Base-by-base conservation (phyloP, 1,284 basidiomycete species). In the Tranzscheliella williamsii region DNA sequence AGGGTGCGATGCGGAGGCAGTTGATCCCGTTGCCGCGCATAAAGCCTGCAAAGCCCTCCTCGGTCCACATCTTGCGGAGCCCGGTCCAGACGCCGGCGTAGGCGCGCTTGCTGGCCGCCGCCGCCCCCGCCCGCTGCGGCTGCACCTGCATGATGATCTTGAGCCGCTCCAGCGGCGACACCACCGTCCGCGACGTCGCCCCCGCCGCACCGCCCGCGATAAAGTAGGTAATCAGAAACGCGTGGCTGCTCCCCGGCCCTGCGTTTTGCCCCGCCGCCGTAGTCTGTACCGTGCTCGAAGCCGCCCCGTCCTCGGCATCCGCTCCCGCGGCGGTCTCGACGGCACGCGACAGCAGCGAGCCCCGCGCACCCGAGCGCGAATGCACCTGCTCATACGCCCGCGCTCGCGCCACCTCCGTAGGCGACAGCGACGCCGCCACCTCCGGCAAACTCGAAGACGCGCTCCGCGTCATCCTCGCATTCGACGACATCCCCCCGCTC, bases 21-120 rank as follows among this genome's bases (percentile, higher is more conserved):
- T 96, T 96, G 76, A 94, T 90, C 13, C 91, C 91, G 58, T 83
- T 83, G 9, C 82, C 83, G 40, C 91, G 84, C 91, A 95, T 93
- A 78, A 86, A 92, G 3, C 93, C 93, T 68, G 80, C 84, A 78
- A 92, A 88, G 2, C 92, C 93, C 79, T 96, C 93, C 75, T 94
- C 91, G 65, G 82, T 81, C 88, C 90, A 94, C 87, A 95, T 95
- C 42, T 71, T 72, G 31, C 46, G 38, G 0, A 77, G 58, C 4
- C 75, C 75, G 0, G 61, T 49, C 44, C 58, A 56, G n/a, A 77
- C 75, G 20, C 72, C 70, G 15, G 57, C 33, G 48, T 77, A 75
- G 12, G 75, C 55, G 27, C 71, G 42, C 31, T 73, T 60, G 39
- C 44, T 34, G 5, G 38, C 24, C 1, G 32, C 43, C 5, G 44